Evolutionary conservation across 2,329 filamentous ascomycete species (phyloP), one percentile per base, ranked within the genome.

Genomic region (Onygenales sp.): DNA sequence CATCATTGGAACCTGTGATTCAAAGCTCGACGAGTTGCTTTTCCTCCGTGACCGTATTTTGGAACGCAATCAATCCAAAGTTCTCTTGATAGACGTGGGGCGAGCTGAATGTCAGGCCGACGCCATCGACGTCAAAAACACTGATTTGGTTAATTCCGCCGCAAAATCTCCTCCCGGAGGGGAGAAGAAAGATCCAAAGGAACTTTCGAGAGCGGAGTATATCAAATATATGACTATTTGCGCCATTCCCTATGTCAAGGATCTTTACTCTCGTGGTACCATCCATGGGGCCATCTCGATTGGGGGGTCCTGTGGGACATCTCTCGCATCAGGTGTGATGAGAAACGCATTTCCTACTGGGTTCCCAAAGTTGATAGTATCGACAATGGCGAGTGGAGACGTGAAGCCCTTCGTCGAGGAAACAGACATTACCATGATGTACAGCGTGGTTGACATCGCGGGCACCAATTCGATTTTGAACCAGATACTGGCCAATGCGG

Each of bases 341-440:
- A 73, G 81, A 11, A 68, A 76, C 2, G 76, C 74, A 0, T 63
- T 85, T 0, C 84, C 84, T 0, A 72, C 87, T 10, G 83, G 83
- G 0, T 78, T 88, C 50, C 85, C 85, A 0, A 88, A 88, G 61
- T 59, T 88, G 44, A 83, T 88, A 51, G 80, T 87, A 2, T 85
- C 81, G 21, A 88, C 85, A 0, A 79, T 87, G 59, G 84, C 84
- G 0, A 84, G 80, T 35, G 83, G 84, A 2, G 81, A 88, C 57
- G 81, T 82, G 1, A 76, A 76, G 0, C 78, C 79, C 0, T 79
- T 85, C n/a, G 73, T 88, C 1, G 83, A 79, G 42, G 84, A 87
- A 64, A 80, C 79, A 0, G 85, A 88, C 57, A 83, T 87, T 46
- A 79, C 78, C 0, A 76, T 88, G 69, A 84, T 86, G 79, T 85